Evolutionary conservation across 306 rosid species (phyloP).

Genomic region (Gleditsia sinensis): DNA sequence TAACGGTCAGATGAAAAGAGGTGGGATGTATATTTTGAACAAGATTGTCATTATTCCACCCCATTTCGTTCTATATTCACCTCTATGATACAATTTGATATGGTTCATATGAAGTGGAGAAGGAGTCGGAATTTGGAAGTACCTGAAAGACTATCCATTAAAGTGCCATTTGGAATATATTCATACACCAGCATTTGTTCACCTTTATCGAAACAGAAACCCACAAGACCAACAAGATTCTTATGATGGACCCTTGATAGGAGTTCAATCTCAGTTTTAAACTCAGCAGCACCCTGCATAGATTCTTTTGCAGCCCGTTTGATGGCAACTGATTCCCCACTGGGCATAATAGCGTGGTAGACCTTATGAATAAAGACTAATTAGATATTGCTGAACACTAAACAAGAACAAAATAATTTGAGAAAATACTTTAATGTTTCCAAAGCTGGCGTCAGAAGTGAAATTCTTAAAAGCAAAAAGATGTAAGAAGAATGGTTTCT

Average conservation of each 20-base stretch:
- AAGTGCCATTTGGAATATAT: slow-evolving; percentile 68
- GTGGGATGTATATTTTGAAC: neutral
- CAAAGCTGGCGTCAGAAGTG: slow-evolving; percentile 7
- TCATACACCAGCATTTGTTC: slow-evolving; percentile 90
- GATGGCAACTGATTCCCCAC: slow-evolving; percentile 71
- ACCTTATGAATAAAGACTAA: slow-evolving; percentile 48
- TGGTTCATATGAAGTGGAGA: slow-evolving; percentile 27
- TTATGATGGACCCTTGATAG: slow-evolving; percentile 88
- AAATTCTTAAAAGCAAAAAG: slow-evolving; percentile 13
- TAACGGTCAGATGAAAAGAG: neutral
- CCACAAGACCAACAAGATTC: slow-evolving; percentile 76
- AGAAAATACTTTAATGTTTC: slow-evolving; percentile 14
- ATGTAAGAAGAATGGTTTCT: neutral
- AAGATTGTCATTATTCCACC: neutral
- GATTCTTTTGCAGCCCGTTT: slow-evolving; percentile 73
- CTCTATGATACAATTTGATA: neutral
- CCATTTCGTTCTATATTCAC: neutral
- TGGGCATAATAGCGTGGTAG: slow-evolving; percentile 59
- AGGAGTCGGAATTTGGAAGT: slow-evolving; percentile 35
- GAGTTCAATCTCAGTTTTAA: slow-evolving; percentile 86
- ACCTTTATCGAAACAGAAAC: slow-evolving; percentile 77
- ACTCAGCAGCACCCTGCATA: slow-evolving; percentile 70
- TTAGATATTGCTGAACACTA: slow-evolving; percentile 22
- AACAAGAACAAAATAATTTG: slow-evolving; percentile 11
- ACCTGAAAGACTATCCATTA: slow-evolving; percentile 77